Percentiles rank a stretch among this genome's conserved stretches.
Conservation (phyloP, 2,329 filamentous ascomycete species). For the Cercospora brassicicola region DNA sequence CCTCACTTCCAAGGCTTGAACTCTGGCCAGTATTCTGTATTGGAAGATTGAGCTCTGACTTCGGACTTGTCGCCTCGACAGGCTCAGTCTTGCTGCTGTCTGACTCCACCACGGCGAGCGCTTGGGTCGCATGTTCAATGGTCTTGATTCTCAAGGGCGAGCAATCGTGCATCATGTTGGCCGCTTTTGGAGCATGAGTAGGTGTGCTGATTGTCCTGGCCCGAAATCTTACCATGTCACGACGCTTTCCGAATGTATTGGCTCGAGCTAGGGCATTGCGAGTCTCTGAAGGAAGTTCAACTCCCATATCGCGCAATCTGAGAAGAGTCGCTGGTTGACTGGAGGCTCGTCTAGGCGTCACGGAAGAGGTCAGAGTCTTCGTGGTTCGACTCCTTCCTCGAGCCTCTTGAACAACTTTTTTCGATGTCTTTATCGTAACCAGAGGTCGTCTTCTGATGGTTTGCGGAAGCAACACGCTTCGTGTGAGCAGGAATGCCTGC, state of each 20-base stretch:
- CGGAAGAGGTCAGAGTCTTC: background rate
- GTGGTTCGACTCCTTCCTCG: background rate
- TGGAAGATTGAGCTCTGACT: background rate
- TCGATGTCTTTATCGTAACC: background rate
- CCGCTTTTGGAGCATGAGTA: background rate
- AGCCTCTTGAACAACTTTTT: background rate
- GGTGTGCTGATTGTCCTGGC: background rate
- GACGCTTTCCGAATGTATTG: background rate
- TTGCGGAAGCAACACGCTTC: slow-evolving; percentile 14
- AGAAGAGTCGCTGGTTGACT: background rate
- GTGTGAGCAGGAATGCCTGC: slow-evolving; percentile 21
- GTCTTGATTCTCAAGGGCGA: background rate
- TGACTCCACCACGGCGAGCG: background rate
- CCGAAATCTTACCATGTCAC: background rate
- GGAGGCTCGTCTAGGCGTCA: background rate
- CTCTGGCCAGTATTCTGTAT: background rate
- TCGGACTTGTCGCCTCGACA: background rate
- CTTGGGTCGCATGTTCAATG: background rate
- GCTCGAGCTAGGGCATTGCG: background rate
- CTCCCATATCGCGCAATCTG: background rate
- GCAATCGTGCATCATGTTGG: too few species aligned
- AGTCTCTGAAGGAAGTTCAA: slow-evolving; percentile 1
- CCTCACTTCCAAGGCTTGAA: background rate
- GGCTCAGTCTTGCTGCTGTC: background rate
- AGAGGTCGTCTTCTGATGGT: slow-evolving; percentile 1